Percentiles rank a stretch among this genome's conserved stretches.
Evolutionary conservation across 2,329 filamentous ascomycete species (phyloP).

Genomic region (Pseudogymnoascus sp.): DNA sequence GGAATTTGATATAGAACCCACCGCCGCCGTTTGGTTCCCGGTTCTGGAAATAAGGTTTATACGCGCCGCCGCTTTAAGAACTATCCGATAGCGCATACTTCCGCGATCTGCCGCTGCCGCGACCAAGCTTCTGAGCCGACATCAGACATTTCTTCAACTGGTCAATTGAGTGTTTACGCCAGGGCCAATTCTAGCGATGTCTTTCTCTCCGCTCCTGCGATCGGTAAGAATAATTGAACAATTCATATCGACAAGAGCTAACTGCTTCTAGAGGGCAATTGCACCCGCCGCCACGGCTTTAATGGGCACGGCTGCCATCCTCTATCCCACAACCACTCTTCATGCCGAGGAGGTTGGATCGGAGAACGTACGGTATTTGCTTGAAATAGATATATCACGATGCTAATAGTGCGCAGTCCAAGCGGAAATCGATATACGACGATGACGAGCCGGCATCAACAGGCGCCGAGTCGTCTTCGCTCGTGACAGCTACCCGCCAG

Average conservation of each 20-base stretch:
- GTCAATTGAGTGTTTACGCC: conserved; percentile 20
- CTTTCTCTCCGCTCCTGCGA: conserved; percentile 45
- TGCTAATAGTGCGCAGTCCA: conserved; percentile 30
- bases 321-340: conserved; percentile 39
- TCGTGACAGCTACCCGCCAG: conserved; percentile 33
- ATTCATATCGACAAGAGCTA: conserved; percentile 17
- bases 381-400: neutral
- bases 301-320: conserved; percentile 37
- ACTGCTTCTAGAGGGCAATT: conserved; percentile 37
- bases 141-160: conserved; percentile 10
- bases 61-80: conserved; percentile 9
- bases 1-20: neutral
- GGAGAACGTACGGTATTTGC: conserved; percentile 19
- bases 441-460: conserved; percentile 48
- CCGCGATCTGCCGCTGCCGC: conserved; percentile 10
- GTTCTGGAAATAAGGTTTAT: conserved; percentile 10
- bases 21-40: neutral
- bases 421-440: conserved; percentile 75
- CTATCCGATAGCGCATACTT: conserved; percentile 9
- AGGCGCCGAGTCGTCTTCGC: conserved; percentile 22
- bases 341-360: conserved; percentile 40
- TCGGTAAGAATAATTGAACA: conserved; percentile 34
- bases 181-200: conserved; percentile 36
- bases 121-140: conserved; percentile 10
- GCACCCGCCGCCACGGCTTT: conserved; percentile 37